phyloP scores from a whole-genome alignment of 805 yeast genomes.

The Allodekkera sacchari region DNA sequence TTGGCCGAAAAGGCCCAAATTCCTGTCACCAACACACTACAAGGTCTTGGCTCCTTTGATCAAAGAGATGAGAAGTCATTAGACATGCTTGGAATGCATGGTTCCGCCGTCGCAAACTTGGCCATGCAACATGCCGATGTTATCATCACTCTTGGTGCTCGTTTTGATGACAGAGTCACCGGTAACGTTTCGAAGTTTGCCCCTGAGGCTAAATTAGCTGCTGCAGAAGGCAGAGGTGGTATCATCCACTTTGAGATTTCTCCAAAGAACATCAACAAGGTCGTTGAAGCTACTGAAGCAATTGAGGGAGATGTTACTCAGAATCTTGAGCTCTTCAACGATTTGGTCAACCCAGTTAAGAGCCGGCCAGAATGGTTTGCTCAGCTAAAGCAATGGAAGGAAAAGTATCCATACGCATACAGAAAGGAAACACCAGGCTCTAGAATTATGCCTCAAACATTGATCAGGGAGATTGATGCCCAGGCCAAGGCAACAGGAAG shows the following conservation, averaged over 20 bases:
- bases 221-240: constrained; percentile 85
- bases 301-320: constrained; percentile 91
- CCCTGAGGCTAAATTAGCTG: constrained; percentile 87
- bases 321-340: constrained; percentile 66
- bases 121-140: constrained; percentile 93
- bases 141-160: constrained; percentile 90
- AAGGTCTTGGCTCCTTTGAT: constrained; percentile 91
- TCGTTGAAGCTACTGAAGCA: constrained; percentile 92
- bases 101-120: constrained; percentile 87
- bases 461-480: constrained; percentile 67
- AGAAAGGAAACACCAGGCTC: constrained; percentile 74
- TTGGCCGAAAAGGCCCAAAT: constrained; percentile 84
- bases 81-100: constrained; percentile 99
- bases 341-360: constrained; percentile 54
- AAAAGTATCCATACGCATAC: constrained; percentile 77
- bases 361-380: constrained; percentile 76
- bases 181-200: constrained; percentile 81
- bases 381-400: constrained; percentile 73
- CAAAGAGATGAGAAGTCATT: constrained; percentile 84
- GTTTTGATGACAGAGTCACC: constrained; percentile 98
- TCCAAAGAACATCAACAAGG: constrained; percentile 96
- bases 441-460: constrained; percentile 86
- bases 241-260: constrained; percentile 92
- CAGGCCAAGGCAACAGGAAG: constrained; percentile 56
- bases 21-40: constrained; percentile 94